Percentiles rank a stretch among this genome's conserved stretches.
These are phyloP conservation scores for Phytophthora tubulina DNA, from an alignment of 352 stramenopile genomes.

Conservation along the genomic window DNA sequence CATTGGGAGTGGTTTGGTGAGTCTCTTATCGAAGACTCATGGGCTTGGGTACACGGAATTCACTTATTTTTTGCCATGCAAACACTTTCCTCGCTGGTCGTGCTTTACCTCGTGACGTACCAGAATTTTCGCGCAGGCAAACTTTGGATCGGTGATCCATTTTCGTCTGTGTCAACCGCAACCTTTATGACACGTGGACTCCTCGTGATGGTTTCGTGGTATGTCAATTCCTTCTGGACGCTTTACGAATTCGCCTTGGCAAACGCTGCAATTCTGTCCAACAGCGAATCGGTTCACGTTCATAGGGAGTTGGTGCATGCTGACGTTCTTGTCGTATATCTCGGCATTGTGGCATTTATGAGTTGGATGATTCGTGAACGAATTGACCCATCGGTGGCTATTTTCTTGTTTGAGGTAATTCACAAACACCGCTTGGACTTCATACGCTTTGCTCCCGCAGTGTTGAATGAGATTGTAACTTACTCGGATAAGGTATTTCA, in stretches of 20 bases:
- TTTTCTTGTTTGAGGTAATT: constrained; percentile 39
- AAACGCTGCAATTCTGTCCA: constrained; percentile 28
- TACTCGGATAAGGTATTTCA: constrained; percentile 23
- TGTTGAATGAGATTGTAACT: constrained; percentile 8
- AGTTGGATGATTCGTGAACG: constrained; percentile 29
- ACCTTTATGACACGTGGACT: constrained; percentile 28
- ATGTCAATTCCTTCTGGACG: constrained; percentile 43
- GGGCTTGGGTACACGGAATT: constrained; percentile 49
- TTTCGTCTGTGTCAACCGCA: constrained; percentile 41
- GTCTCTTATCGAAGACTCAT: constrained; percentile 39
- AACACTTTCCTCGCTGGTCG: constrained; percentile 33
- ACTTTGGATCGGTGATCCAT: constrained; percentile 51
- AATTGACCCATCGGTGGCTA: constrained; percentile 31
- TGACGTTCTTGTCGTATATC: constrained; percentile 42
- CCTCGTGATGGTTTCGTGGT: constrained; percentile 40
- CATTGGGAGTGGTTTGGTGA: constrained; percentile 26
- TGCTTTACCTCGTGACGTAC: constrained; percentile 30
- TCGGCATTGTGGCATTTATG: constrained; percentile 30
- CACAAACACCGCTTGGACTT: constrained; percentile 30
- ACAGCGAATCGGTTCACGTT: constrained; percentile 15
- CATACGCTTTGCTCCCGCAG: constrained; percentile 7
- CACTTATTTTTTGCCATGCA: constrained; percentile 45
- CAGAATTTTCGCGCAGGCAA: constrained; percentile 26
- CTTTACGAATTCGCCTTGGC: constrained; percentile 43
- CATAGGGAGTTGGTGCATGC: constrained; percentile 41